Percentiles rank a stretch among this genome's conserved stretches.
Evolutionary conservation across 495 filamentous ascomycete genomes (phyloP).

Genomic region (Neurospora discreta): DNA sequence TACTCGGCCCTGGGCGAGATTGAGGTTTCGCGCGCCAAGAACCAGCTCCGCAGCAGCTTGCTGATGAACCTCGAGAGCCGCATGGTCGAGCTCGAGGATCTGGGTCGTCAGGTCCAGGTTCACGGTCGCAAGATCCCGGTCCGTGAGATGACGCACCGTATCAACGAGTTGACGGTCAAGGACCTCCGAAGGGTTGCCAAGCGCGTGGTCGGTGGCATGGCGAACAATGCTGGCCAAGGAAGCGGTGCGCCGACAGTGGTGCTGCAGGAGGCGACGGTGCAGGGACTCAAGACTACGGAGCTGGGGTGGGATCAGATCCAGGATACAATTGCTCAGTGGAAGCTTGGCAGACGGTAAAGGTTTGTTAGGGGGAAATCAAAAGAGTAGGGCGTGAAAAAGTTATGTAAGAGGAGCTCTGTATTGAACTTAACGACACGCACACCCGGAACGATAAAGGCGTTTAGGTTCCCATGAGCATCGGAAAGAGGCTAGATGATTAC

Average conservation of each 20-base stretch:
- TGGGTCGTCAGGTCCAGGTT: slow-evolving; percentile 91
- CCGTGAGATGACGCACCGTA: slow-evolving; percentile 82
- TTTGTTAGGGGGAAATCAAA: not conserved
- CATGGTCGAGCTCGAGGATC: slow-evolving; percentile 98
- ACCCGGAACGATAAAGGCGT: not conserved
- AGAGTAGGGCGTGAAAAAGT: not conserved
- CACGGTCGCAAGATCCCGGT: slow-evolving; percentile 86
- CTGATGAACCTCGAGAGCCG: slow-evolving; percentile 97
- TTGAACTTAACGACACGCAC: not conserved
- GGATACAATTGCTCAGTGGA: slow-evolving; percentile 71
- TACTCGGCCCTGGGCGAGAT: slow-evolving; percentile 54
- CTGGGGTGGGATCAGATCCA: slow-evolving; percentile 85
- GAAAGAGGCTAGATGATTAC: not conserved
- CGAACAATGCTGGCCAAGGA: slow-evolving; percentile 64
- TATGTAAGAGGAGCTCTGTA: not conserved
- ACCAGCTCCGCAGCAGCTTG: slow-evolving; percentile 80
- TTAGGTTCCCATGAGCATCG: not conserved
- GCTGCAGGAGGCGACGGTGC: slow-evolving; percentile 64
- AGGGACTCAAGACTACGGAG: slow-evolving; percentile 36
- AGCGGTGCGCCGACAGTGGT: slow-evolving; percentile 92
- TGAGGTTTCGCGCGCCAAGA: slow-evolving; percentile 95
- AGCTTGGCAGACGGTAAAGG: slow-evolving; percentile 48
- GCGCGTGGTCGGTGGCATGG: slow-evolving; percentile 63
- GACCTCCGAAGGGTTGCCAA: slow-evolving; percentile 82
- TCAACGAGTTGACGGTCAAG: slow-evolving; percentile 66